Base-by-base conservation (phyloP, 2,329 filamentous ascomycete genomes). In the Aspergillus brasiliensis region DNA sequence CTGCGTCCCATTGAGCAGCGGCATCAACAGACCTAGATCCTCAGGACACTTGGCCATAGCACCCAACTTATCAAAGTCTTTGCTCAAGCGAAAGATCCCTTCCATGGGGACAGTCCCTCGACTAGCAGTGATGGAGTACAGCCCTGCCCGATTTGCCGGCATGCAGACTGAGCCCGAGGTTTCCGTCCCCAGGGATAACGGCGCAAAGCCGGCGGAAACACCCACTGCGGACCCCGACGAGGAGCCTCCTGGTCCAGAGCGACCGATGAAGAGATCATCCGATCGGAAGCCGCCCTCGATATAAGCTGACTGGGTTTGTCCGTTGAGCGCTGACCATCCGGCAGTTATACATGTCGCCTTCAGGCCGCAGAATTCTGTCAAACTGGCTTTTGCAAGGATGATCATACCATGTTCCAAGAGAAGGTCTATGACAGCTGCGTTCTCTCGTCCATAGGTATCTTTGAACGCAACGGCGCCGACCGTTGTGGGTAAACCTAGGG, bases 131-230 rank as follows among this genome's bases (percentile, higher is more conserved):
- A 53, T 17, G 1, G 51, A 53, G 15, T 53, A 53, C 51, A 53
- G 13, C 13, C 51, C 51, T 8, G 51, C 51, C 8, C 51, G 37
- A 11, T 53, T 53, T 6, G 51, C 34, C 0, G 51, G 51, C 51
- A 54, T 54, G 15, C 51, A 54, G 23, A 54, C 21, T 7, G 51
- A 54, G 3, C 51, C 51, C 21, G 51, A 44, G 13, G 51, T 54
- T 23, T 54, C 51, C 1, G 51, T 54, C 3, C 51, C 51, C 3
- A 54, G 37, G 3, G 51, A 25, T 23, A 54, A 27, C 21, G 51
- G 51, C 3, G 25, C 51, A 28, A 44, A 54, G 11, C 51, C 51
- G 21, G 51, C 51, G 2, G 51, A 21, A 3, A 53, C 37, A 0
- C 51, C 51, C 19, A 53, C 51, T 4, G 31, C 51, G 1, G 51